A percentile compares a stretch with the other conserved stretches of the same genome.
Conservation (phyloP, 352 stramenopile genomes). For the Nothophytophthora sp. region DNA sequence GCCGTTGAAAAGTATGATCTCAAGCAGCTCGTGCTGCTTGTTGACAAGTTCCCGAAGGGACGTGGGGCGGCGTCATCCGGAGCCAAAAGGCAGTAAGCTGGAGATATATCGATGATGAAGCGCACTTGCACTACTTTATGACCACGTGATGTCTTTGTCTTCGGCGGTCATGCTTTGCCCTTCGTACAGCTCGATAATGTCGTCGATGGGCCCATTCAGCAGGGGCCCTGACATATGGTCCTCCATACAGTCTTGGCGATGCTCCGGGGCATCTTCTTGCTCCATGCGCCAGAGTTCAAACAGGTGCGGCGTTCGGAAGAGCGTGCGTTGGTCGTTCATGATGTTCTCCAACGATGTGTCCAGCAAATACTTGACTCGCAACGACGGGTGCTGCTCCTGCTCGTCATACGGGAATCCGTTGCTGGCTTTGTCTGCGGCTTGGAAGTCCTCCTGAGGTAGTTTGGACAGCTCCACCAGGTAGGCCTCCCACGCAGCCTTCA, state of each 20-base stretch:
- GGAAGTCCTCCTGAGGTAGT: slow-evolving; percentile 47
- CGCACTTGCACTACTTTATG: slow-evolving; percentile 12
- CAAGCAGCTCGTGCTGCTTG: slow-evolving; percentile 57
- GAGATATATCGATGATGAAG: slow-evolving; percentile 7
- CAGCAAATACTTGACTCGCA: slow-evolving; percentile 63
- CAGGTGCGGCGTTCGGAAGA: slow-evolving; percentile 50
- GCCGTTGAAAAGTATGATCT: slow-evolving; percentile 80
- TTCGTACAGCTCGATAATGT: slow-evolving; percentile 58
- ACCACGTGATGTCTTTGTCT: slow-evolving; percentile 39
- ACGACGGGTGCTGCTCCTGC: slow-evolving; percentile 52
- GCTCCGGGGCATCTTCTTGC: slow-evolving; percentile 51
- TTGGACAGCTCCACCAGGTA: slow-evolving; percentile 56
- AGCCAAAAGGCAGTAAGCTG: slow-evolving; percentile 14
- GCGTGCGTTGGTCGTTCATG: slow-evolving; percentile 44
- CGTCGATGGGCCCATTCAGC: slow-evolving; percentile 46
- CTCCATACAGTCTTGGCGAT: slow-evolving; percentile 37
- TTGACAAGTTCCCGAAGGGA: slow-evolving; percentile 76
- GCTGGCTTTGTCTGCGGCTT: slow-evolving; percentile 17
- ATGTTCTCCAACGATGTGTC: slow-evolving; percentile 60
- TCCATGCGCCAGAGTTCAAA: slow-evolving; percentile 75
- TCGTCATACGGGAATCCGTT: slow-evolving; percentile 49
- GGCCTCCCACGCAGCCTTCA: slow-evolving; percentile 53
- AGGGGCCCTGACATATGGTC: slow-evolving; percentile 44
- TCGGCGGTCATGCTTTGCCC: slow-evolving; percentile 47
- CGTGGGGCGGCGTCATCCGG: slow-evolving; percentile 12